Percentiles rank a stretch among this genome's conserved stretches.
Conservation (phyloP, 208 protist genomes). For the Trichomonas tenax region DNA sequence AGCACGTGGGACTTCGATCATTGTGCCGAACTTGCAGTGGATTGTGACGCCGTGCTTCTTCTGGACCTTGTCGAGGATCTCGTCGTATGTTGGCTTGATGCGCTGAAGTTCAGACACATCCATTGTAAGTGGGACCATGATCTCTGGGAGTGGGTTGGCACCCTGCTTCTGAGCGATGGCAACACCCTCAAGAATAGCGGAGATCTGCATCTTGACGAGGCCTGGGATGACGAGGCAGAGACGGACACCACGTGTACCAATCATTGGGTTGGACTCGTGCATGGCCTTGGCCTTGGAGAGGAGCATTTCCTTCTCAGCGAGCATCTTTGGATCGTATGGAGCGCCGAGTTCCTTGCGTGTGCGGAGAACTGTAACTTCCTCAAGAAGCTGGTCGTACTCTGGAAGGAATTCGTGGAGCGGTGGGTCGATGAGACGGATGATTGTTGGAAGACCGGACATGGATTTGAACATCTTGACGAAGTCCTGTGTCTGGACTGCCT, state of each 20-base stretch:
- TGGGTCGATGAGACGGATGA: neutral
- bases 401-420: conserved; percentile 57
- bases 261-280: conserved; percentile 77
- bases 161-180: neutral
- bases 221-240: conserved; percentile 73
- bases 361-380: conserved; percentile 47
- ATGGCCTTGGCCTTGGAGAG: neutral
- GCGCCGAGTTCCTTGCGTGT: conserved; percentile 45
- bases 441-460: neutral
- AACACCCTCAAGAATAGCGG: neutral
- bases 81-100: neutral
- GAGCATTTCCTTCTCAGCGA: neutral
- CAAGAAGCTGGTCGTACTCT: conserved; percentile 49
- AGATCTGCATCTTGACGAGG: conserved; percentile 79
- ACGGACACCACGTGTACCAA: conserved; percentile 72
- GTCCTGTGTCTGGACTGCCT: neutral
- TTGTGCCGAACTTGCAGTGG: neutral
- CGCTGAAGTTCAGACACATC: neutral
- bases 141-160: neutral
- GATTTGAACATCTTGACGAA: neutral
- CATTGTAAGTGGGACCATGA: conserved; percentile 20
- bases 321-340: conserved; percentile 53
- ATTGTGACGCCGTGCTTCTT: neutral
- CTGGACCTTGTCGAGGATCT: neutral
- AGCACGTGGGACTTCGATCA: conserved; percentile 14